A percentile compares a stretch with the other conserved stretches of the same genome.
Evolutionary conservation across 495 filamentous ascomycete species (phyloP).

Genomic region (Schizothecium vesticola): DNA sequence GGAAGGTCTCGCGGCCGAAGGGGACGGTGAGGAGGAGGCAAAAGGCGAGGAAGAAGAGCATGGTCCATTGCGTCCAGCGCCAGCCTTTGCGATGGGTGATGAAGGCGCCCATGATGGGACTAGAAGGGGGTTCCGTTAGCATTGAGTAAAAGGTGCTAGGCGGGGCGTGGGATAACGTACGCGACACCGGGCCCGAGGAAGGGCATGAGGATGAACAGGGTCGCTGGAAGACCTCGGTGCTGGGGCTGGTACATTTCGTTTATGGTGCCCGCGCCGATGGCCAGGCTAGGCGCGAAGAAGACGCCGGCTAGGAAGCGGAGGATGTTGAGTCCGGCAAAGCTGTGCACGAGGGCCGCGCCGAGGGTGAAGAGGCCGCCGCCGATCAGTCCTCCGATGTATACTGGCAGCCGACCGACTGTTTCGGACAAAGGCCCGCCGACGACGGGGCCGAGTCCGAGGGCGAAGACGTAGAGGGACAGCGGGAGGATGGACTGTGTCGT

Average conservation of each 20-base stretch:
- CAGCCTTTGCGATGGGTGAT: conserved; percentile 51
- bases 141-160: not conserved
- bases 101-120: conserved; percentile 60
- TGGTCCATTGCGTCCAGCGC: conserved; percentile 53
- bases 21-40: conserved; percentile 38
- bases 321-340: conserved; percentile 50
- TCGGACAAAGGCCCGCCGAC: conserved; percentile 57
- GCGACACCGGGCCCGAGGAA: conserved; percentile 54
- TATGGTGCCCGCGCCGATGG: conserved; percentile 51
- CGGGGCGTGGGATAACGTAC: not conserved
- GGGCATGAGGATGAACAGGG: conserved; percentile 50
- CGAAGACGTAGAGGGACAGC: conserved; percentile 52
- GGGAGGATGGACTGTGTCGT: conserved; percentile 50
- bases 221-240: conserved; percentile 39
- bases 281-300: conserved; percentile 48
- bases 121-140: not conserved
- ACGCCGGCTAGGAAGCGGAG: conserved; percentile 60
- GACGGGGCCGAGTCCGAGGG: conserved; percentile 54
- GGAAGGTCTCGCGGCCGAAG: conserved; percentile 56
- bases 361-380: conserved; percentile 55
- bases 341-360: conserved; percentile 53
- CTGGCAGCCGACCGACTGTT: conserved; percentile 46
- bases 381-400: conserved; percentile 49
- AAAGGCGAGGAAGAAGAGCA: conserved; percentile 41
- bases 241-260: conserved; percentile 47